phyloP scores from a whole-genome alignment of 1,139 yeast species.

The Yamadazyma diddensiae region DNA sequence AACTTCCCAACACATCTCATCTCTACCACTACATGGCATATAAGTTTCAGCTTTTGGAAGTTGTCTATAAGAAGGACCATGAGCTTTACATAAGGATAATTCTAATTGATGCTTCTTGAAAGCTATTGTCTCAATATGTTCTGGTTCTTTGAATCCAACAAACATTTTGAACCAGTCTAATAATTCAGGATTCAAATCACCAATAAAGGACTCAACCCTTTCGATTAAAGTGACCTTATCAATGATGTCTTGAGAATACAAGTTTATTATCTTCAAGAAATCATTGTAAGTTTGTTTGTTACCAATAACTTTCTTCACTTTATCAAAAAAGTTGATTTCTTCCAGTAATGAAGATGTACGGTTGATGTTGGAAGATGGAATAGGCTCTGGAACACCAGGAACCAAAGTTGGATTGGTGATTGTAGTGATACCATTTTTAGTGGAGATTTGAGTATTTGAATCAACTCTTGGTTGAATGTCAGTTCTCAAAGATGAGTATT shows the following conservation, averaged over 20 bases:
- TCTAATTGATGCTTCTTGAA: slow-evolving; percentile 90
- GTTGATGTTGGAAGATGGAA: slow-evolving; percentile 56
- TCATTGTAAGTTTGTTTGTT: slow-evolving; percentile 89
- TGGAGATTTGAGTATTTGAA: slow-evolving; percentile 17
- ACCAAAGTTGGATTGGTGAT: slow-evolving; percentile 63
- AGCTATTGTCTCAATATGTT: slow-evolving; percentile 80
- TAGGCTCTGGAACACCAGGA: slow-evolving; percentile 85
- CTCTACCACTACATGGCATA: slow-evolving; percentile 98
- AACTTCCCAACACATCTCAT: slow-evolving; percentile 99
- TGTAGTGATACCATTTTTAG: slow-evolving; percentile 21
- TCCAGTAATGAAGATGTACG: slow-evolving; percentile 66
- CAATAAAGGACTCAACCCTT: slow-evolving; percentile 81
- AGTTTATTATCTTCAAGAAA: slow-evolving; percentile 79
- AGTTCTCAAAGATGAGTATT: slow-evolving; percentile 52
- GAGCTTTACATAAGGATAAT: slow-evolving; percentile 78
- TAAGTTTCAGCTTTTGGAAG: slow-evolving; percentile 92
- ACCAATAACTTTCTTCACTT: slow-evolving; percentile 85
- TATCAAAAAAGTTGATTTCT: slow-evolving; percentile 87
- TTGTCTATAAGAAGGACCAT: slow-evolving; percentile 91
- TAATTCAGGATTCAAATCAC: slow-evolving; percentile 70
- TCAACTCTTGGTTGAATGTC: slow-evolving; percentile 27
- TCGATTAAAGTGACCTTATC: slow-evolving; percentile 80
- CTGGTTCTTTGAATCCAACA: slow-evolving; percentile 83
- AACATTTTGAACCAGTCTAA: slow-evolving; percentile 89
- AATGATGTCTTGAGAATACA: slow-evolving; percentile 86